A percentile compares a stretch with the other conserved stretches of the same genome.
phyloP scores from a whole-genome alignment of 2,329 filamentous ascomycete species.

The Talaromyces sp. region DNA sequence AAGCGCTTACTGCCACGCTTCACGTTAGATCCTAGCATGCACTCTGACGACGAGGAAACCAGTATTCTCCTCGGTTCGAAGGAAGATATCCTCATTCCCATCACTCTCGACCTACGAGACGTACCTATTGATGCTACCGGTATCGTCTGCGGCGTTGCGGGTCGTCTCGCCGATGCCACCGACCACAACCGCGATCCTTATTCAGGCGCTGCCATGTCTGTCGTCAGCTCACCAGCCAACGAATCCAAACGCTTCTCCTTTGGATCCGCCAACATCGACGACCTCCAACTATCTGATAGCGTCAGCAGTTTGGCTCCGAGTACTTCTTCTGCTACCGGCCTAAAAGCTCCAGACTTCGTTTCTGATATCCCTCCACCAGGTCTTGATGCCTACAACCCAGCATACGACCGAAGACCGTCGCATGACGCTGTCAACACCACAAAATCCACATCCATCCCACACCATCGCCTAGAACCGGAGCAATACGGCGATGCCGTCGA shows the following conservation, averaged over 20 bases:
- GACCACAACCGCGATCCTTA: slow-evolving; percentile 36
- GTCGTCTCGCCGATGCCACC: slow-evolving; percentile 73
- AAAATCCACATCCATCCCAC: slow-evolving; percentile 19
- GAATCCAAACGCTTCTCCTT: slow-evolving; percentile 21
- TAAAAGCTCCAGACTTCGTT: slow-evolving; percentile 6
- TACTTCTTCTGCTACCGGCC: slow-evolving; percentile 14
- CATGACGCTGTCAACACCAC: background rate
- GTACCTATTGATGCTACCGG: slow-evolving; percentile 86
- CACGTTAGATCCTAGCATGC: slow-evolving; percentile 57
- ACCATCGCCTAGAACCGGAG: slow-evolving; percentile 35
- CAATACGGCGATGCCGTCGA: slow-evolving; percentile 56
- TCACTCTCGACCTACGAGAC: slow-evolving; percentile 79
- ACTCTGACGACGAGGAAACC: slow-evolving; percentile 44
- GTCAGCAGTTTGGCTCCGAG: slow-evolving; percentile 20
- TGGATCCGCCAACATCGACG: slow-evolving; percentile 23
- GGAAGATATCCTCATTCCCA: slow-evolving; percentile 70
- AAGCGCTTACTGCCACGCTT: slow-evolving; percentile 60
- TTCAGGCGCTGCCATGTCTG: slow-evolving; percentile 33
- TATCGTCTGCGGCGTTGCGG: slow-evolving; percentile 91
- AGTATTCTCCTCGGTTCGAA: slow-evolving; percentile 75
- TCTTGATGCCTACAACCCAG: background rate
- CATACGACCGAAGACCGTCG: slow-evolving; percentile 8
- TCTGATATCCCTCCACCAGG: slow-evolving; percentile 2
- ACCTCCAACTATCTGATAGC: slow-evolving; percentile 21
- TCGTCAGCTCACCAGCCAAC: slow-evolving; percentile 22